Evolutionary conservation across 2,329 filamentous ascomycete genomes (phyloP), one percentile per base, ranked within the genome.

Genomic region (Coniella lustricola): DNA sequence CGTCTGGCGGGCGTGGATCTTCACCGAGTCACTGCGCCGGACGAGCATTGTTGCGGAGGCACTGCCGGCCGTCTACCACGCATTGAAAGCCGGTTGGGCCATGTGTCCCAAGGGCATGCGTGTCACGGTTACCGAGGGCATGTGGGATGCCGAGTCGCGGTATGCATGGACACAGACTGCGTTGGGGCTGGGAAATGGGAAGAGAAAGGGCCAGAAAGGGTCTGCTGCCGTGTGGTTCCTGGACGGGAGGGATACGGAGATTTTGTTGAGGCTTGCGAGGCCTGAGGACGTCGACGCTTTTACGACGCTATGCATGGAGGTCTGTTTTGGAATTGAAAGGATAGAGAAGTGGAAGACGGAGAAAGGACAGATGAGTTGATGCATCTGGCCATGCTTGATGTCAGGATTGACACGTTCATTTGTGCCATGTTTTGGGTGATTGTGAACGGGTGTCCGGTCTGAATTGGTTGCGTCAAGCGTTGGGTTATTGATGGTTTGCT

Each of bases 121-220:
- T n/a, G 7, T 50, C 14, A 50, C 50, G 2, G 25, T 43, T 2
- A 25, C 17, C 14, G 18, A 36, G 12, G 43, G 29, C 0, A 32
- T 52, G 5, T 50, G 50, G 50, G 50, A 52, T n/a, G 50, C 47
- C 4, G 21, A 17, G 12, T 43, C 42, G 18, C 40, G 46, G 17
- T 32, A 44, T 17, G 38, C 34, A 4, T 52, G 50, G 50, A 17
- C 25, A 2, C 46, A 46, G 42, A 33, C 36, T 2, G 33, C 22
- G n/a, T 12, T 33, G 4, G 47, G 32, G n/a, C n/a, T n/a, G n/a
- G n/a, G n/a, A n/a, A n/a, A n/a, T n/a, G n/a, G n/a, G n/a, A n/a
- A n/a, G n/a, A n/a, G n/a, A n/a, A n/a, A n/a, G n/a, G n/a, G n/a
- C n/a, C n/a, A n/a, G n/a, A 25, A 31, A 9, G 20, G n/a, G 50